Base-by-base conservation (phyloP, 2,329 filamentous ascomycete species). In the Pseudogymnoascus destructans region DNA sequence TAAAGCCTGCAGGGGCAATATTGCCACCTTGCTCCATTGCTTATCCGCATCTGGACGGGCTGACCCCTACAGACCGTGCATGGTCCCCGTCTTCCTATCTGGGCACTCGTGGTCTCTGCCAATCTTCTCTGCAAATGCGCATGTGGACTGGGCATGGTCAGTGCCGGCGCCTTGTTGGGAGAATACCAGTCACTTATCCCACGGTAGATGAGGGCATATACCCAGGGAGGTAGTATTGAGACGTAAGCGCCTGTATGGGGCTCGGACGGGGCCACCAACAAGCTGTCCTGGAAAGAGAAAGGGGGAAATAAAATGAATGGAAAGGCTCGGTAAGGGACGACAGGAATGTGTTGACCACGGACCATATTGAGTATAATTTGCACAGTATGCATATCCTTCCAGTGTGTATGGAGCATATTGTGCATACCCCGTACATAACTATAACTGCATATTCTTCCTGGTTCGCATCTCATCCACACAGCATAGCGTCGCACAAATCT, bases 341-440 rank as follows among this genome's bases (percentile, higher is more conserved):
- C n/a, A n/a, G n/a, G n/a, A n/a, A n/a, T n/a, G n/a, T n/a, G n/a
- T n/a, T n/a, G 42, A 27, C 5, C 13, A 27, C 21, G 6, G 7
- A 25, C 40, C 21, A 23, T 4, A 46, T 46, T 11, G 11, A 23
- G 19, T 23, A 46, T 46, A 13, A 15, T 17, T 2, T 15, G 35
- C 42, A 49, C 6, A 49, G 13, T 49, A 17, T 49, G 23, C 23
- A 23, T 46, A 27, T 27, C 23, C 40, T 25, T 15, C 42, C 13
- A 17, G 42, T 52, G n/a, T n/a, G n/a, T n/a, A n/a, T n/a, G n/a
- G n/a, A n/a, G n/a, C n/a, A n/a, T 27, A 49, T 52, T 8, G 42
- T 30, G n/a, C 42, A 52, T 52, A 52, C 42, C 42, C 42, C 42
- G 23, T 52, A 52, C 42, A 52, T 52, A 52, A 52, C 23, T 52